Base-by-base conservation (phyloP, 169 alveolate species). In the Eimeria brunetti region DNA sequence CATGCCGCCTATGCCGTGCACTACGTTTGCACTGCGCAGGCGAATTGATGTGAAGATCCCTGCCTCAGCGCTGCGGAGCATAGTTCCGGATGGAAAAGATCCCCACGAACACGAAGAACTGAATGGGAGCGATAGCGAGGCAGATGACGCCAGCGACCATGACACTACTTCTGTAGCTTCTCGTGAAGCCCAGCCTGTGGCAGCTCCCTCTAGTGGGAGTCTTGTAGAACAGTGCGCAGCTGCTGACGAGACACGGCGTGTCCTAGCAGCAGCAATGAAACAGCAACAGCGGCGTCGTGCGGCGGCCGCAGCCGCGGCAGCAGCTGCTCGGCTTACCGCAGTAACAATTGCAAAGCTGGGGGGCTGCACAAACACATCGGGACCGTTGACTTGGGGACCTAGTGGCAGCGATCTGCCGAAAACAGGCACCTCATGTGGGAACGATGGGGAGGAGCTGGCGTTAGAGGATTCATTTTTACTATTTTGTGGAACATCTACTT, bases 201-300 rank as follows among this genome's bases (percentile, higher is more conserved):
- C 0, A 22, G 53, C 38, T 86, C 36, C 92, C 30, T 86, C 92
- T 12, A 38, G 8, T 64, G 92, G 81, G 16, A 60, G 92, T 18
- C 83, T 86, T 62, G 58, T 12, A 86, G 81, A 62, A 5, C 78
- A 62, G 51, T 36, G 58, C 5, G 81, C 81, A 41, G 81, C 92
- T 60, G 92, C 78, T 44, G 71, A 41, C n/a, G 81, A 86, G 41
- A 62, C 92, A 9, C 92, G 92, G 64, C 92, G 81, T 20, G 78
- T 44, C n/a, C 60, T 86, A 41, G 92, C 92, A 27, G 78, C 92
- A 62, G 60, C 92, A 62, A 62, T 86, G 81, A 62, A 86, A n/a
- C 92, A 86, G 81, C 83, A 86, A 41, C 78, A 58, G 60, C 92
- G 78, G 60, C 92, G 81, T 56, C 92, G 92, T 27, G 92, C 81